Base-by-base conservation (phyloP, 306 rosid genomes). In the Pachyrhizus erosus region DNA sequence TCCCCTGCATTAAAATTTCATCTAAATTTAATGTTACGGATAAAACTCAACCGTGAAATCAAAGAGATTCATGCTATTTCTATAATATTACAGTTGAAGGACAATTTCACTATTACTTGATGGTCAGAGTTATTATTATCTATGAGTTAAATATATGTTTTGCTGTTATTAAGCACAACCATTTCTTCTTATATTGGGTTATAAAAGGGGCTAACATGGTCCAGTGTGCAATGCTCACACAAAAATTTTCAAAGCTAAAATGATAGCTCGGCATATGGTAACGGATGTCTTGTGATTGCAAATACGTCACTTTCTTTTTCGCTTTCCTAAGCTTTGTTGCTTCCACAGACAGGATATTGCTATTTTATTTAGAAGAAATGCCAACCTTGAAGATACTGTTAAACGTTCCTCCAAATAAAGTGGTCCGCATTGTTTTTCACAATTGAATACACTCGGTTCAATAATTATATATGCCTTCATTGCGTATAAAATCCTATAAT, bases 361-460 rank as follows among this genome's bases (percentile, higher is more conserved):
- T 73, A 73, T 48, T 48, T 27, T 71, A 68, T 23, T 68, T 23
- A 42, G 62, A 73, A 15, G 46, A 29, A 42, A 69, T 27, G 37
- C 13, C 27, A 37, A 75, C 39, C 11, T 20, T 48, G 76, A 70
- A 27, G 61, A 24, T 17, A 71, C 76, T 72, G 40, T 27, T 70
- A 72, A 72, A 27, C 15, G 18, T 21, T 20, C 37, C 49, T 34
- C 37, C 51, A 54, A 34, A 33, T 33, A 48, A 72, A 72, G n/a
- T 54, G 15, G 37, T 54, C 4, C 4, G 48, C 31, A 34, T 54
- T 37, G 21, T 55, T 13, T 37, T 37, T 20, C 37, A 54, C 62
- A 14, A 58, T 39, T 23, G 15, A 73, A 49, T 31, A 29, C 46
- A 18, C 23, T 39, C 43, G 43, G n/a, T 72, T 48, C 29, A 73